These are phyloP conservation scores for Hyphopichia buzzinii DNA, from an alignment of 1,139 yeast species.

Conservation along the genomic window DNA sequence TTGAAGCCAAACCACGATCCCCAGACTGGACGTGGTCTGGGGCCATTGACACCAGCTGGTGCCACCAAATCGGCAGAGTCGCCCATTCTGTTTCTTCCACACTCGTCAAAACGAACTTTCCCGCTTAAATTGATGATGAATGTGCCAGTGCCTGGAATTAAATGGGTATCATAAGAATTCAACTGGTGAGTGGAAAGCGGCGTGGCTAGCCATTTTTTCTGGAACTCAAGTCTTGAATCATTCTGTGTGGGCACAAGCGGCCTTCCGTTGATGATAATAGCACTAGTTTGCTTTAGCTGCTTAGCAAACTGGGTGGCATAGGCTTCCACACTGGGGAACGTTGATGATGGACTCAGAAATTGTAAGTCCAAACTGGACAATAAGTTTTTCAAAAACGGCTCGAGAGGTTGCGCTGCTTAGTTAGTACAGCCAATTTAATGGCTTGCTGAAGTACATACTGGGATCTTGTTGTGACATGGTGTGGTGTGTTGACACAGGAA, in stretches of 20 bases:
- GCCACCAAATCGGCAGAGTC: constrained; percentile 51
- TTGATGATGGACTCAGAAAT: constrained; percentile 22
- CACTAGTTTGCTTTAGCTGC: constrained; percentile 43
- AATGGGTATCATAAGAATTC: constrained; percentile 63
- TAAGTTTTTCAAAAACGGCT: constrained; percentile 42
- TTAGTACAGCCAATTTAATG: no score
- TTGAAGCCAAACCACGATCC: constrained; percentile 71
- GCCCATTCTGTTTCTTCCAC: constrained; percentile 63
- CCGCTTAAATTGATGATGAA: constrained; percentile 55
- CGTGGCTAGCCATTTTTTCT: constrained; percentile 60
- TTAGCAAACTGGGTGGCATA: constrained; percentile 53
- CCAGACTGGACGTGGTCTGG: constrained; percentile 44
- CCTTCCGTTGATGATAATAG: constrained; percentile 62
- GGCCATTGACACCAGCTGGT: constrained; percentile 11
- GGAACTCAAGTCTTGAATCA: constrained; percentile 57
- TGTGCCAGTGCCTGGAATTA: constrained; percentile 67
- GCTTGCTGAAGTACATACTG: constrained; percentile 25
- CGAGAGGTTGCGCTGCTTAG: constrained; percentile 40
- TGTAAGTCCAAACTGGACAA: constrained; percentile 39
- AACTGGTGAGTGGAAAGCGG: constrained; percentile 64
- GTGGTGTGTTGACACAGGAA: no score
- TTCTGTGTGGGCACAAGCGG: constrained; percentile 46
- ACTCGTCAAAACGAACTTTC: constrained; percentile 72
- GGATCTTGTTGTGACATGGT: constrained; percentile 25
- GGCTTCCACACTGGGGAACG: constrained; percentile 40